Percentiles rank a stretch among this genome's conserved stretches.
Evolutionary conservation across 768 basidiomycete species (phyloP).

Genomic region (Amyloporia xantha): DNA sequence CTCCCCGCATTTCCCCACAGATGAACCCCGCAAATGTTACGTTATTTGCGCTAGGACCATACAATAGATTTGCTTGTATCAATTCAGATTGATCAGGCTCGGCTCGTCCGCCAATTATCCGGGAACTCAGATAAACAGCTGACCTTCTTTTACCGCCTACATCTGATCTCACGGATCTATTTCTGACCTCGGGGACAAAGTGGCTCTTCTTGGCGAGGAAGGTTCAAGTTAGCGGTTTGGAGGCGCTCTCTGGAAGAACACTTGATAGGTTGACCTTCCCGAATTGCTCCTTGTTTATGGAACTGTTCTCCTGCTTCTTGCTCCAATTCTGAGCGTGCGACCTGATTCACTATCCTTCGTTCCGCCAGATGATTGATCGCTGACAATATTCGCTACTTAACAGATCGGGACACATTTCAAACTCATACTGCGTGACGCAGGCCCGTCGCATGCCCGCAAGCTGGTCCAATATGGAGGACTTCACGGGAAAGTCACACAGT

Average conservation of each 20-base stretch:
- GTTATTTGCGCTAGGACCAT: too few species aligned
- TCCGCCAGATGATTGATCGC: too few species aligned
- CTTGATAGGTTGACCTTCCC: not conserved
- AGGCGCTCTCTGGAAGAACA: not conserved
- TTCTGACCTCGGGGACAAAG: not conserved
- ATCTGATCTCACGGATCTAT: conserved; percentile 1
- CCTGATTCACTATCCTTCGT: too few species aligned
- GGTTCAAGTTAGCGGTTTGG: not conserved
- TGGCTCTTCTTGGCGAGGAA: not conserved
- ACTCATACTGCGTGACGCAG: too few species aligned
- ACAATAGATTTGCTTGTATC: not conserved
- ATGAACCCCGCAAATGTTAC: not conserved
- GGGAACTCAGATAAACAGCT: not conserved
- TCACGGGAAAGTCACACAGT: not conserved
- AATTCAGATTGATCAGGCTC: not conserved
- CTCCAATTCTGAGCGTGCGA: too few species aligned
- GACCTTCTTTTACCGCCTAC: not conserved
- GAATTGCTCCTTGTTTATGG: too few species aligned
- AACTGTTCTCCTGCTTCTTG: too few species aligned
- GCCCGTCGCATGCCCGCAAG: too few species aligned
- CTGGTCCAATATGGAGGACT: too few species aligned
- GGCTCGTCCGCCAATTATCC: not conserved
- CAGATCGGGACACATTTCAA: too few species aligned
- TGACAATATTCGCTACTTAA: too few species aligned
- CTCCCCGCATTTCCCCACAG: not conserved